phyloP scores from a whole-genome alignment of 345 rosid genomes.

The Melaleuca alternifolia region DNA sequence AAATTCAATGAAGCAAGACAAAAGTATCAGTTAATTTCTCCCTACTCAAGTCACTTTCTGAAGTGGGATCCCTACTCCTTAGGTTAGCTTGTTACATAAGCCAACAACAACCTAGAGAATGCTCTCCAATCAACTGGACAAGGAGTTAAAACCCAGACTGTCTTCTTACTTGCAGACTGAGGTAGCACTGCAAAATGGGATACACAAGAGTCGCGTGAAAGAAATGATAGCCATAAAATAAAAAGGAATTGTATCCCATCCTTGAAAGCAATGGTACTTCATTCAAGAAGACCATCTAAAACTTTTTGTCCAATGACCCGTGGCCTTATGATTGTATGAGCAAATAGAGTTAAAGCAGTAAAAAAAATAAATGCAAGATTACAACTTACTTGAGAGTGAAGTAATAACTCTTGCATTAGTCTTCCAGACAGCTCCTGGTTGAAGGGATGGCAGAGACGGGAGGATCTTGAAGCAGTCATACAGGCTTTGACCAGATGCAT shows the following conservation, averaged over 20 bases:
- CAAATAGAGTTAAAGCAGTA: neutral
- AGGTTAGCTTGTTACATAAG: neutral
- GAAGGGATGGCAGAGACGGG: constrained; percentile 51
- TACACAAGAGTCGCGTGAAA: neutral
- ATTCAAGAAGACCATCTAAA: neutral
- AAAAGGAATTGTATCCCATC: neutral
- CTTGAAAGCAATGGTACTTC: neutral
- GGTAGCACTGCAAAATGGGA: neutral
- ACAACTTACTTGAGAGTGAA: constrained; percentile 31
- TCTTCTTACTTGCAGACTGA: neutral
- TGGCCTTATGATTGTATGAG: neutral
- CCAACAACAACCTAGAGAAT: neutral
- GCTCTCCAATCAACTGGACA: neutral
- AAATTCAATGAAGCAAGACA: neutral
- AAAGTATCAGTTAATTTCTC: neutral
- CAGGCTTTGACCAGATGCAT: constrained; percentile 62
- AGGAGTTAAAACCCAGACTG: neutral
- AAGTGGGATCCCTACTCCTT: neutral
- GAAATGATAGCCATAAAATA: neutral
- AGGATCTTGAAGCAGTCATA: constrained; percentile 66
- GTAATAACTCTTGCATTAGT: constrained; percentile 37
- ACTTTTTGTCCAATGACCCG: neutral
- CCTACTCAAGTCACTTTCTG: neutral
- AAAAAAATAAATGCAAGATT: neutral
- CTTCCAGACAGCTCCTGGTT: constrained; percentile 27